These are phyloP conservation scores for Basidiobolus meristosporus DNA, from an alignment of 371 early-diverging fungal genomes.

Conservation along the genomic window DNA sequence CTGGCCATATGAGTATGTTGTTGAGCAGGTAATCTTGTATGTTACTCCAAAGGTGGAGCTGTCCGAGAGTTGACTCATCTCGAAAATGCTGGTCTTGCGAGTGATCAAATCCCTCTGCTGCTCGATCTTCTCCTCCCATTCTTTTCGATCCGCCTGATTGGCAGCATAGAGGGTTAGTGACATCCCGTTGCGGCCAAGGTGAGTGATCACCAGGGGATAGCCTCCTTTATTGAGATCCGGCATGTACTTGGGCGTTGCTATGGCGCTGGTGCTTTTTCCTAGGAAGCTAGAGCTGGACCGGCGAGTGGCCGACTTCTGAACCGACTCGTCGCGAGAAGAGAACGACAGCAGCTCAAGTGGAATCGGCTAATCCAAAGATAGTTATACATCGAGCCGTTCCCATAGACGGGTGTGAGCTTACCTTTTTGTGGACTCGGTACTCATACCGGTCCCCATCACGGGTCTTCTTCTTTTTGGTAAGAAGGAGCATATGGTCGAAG, in stretches of 20 bases:
- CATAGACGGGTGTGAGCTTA: conserved; percentile 3
- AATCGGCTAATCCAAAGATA: conserved; percentile 26
- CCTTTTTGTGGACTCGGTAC: conserved; percentile 38
- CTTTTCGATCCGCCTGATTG: conserved; percentile 46
- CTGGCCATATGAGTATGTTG: conserved; percentile 11
- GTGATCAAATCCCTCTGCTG: conserved; percentile 36
- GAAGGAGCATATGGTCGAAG: conserved; percentile 68
- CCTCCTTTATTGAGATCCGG: conserved; percentile 15
- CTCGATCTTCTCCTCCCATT: conserved; percentile 68
- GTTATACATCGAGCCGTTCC: background rate
- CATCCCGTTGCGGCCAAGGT: conserved; percentile 47
- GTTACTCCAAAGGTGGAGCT: background rate
- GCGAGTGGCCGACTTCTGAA: conserved; percentile 3
- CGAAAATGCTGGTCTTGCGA: conserved; percentile 31
- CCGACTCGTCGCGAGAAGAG: conserved; percentile 30
- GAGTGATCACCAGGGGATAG: conserved; percentile 49
- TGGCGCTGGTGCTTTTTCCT: conserved; percentile 3
- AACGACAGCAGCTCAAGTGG: conserved; percentile 52
- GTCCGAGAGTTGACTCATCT: conserved; percentile 22
- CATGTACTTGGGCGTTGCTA: conserved; percentile 7
- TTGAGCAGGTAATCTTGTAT: background rate
- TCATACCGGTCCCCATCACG: conserved; percentile 27
- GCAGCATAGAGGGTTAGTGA: conserved; percentile 48
- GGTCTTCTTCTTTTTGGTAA: conserved; percentile 44
- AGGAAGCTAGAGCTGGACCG: conserved; percentile 14